Percentiles rank a stretch among this genome's conserved stretches.
Conservation (phyloP, 495 filamentous ascomycete genomes). For the Filosporella fistucella region DNA sequence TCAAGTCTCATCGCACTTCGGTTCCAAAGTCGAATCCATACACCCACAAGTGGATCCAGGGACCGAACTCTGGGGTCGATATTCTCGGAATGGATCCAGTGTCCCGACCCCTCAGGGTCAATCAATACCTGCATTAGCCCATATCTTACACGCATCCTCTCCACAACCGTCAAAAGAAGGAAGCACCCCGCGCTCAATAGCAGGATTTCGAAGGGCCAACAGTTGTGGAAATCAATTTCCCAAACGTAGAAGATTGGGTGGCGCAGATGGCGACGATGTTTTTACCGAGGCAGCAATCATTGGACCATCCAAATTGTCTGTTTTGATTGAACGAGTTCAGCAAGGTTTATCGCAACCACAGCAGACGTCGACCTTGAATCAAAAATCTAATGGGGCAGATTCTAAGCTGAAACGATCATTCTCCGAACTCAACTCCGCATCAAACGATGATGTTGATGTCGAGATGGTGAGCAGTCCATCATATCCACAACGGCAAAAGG, state of each 20-base stretch:
- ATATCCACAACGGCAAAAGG: neutral
- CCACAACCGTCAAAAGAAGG: slow-evolving; percentile 49
- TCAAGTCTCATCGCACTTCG: slow-evolving; percentile 16
- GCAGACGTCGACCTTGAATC: slow-evolving; percentile 2
- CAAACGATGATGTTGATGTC: neutral
- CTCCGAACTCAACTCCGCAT: neutral
- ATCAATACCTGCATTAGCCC: slow-evolving; percentile 48
- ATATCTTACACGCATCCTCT: slow-evolving; percentile 65
- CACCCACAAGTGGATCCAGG: slow-evolving; percentile 77
- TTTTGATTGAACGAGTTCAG: slow-evolving; percentile 64
- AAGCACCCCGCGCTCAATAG: slow-evolving; percentile 40
- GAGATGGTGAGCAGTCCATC: neutral
- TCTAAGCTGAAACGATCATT: neutral
- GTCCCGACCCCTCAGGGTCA: slow-evolving; percentile 29
- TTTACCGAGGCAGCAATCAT: slow-evolving; percentile 23
- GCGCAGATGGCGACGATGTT: slow-evolving; percentile 29
- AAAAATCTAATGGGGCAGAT: neutral
- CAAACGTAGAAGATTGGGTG: slow-evolving; percentile 47
- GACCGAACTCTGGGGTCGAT: slow-evolving; percentile 82
- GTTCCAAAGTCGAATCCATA: slow-evolving; percentile 41
- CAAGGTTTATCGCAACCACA: slow-evolving; percentile 44
- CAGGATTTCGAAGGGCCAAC: slow-evolving; percentile 54
- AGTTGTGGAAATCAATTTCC: slow-evolving; percentile 73
- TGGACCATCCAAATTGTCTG: slow-evolving; percentile 46
- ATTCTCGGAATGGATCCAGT: slow-evolving; percentile 35